Evolutionary conservation across 2,329 filamentous ascomycete genomes (phyloP).

Genomic region (Zasmidium citrigriseum): DNA sequence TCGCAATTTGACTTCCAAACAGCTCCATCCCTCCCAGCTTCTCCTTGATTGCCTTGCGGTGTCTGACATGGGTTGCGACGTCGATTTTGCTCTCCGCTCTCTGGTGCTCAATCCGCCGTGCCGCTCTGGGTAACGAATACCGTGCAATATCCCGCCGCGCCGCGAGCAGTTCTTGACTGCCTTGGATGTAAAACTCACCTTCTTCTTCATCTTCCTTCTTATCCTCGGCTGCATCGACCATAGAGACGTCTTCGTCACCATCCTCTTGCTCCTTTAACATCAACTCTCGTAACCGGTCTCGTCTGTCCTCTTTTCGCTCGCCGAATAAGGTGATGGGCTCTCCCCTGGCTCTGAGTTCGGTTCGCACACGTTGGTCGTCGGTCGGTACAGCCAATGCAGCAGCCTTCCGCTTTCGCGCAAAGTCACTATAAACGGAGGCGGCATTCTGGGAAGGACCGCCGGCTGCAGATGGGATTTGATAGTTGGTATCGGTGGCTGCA

Average conservation of each 20-base stretch:
- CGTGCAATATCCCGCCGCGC: slow-evolving; percentile 77
- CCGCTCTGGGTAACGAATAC: slow-evolving; percentile 82
- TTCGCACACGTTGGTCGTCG: slow-evolving; percentile 83
- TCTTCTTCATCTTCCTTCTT: slow-evolving; percentile 72
- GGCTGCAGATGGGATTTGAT: slow-evolving; percentile 69
- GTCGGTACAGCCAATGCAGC: slow-evolving; percentile 91
- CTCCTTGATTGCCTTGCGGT: slow-evolving; percentile 86
- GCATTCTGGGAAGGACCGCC: slow-evolving; percentile 78
- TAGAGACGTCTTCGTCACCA: slow-evolving; percentile 51
- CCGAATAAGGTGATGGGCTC: slow-evolving; percentile 94
- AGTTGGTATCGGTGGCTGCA: slow-evolving; percentile 74
- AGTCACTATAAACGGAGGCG: slow-evolving; percentile 81
- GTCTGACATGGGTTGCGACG: slow-evolving; percentile 86
- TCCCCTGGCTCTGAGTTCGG: slow-evolving; percentile 79
- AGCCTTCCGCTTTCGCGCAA: slow-evolving; percentile 86
- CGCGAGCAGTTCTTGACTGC: slow-evolving; percentile 70
- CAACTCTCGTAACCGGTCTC: slow-evolving; percentile 82
- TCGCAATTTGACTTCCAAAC: slow-evolving; percentile 89
- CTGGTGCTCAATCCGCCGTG: slow-evolving; percentile 73
- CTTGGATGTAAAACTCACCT: slow-evolving; percentile 94
- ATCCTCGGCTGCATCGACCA: slow-evolving; percentile 60
- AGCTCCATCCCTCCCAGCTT: slow-evolving; percentile 80
- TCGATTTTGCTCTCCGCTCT: slow-evolving; percentile 80
- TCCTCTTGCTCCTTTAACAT: slow-evolving; percentile 69
- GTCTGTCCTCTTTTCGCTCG: slow-evolving; percentile 79